A percentile compares a stretch with the other conserved stretches of the same genome.
phyloP scores from a whole-genome alignment of 2,329 filamentous ascomycete species.

The Tolypocladium tropicale region DNA sequence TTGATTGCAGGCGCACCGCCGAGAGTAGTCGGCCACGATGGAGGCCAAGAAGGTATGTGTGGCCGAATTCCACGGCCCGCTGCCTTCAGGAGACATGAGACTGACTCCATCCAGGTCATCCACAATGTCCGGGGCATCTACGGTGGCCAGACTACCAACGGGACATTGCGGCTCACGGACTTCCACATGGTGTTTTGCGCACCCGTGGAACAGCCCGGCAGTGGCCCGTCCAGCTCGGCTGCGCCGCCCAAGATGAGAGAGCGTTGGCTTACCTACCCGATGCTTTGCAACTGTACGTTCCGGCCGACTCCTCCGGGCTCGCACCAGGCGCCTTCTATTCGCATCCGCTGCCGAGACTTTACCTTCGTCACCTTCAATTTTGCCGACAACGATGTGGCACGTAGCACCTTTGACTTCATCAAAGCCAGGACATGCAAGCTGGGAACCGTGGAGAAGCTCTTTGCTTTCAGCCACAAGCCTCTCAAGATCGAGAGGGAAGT shows the following conservation, averaged over 20 bases:
- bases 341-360: slow-evolving; percentile 86
- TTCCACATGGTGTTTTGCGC: slow-evolving; percentile 49
- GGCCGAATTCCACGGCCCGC: not conserved
- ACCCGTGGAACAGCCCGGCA: slow-evolving; percentile 22
- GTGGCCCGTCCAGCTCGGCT: slow-evolving; percentile 9
- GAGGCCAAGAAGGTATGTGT: slow-evolving; percentile 30
- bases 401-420: slow-evolving; percentile 82
- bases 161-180: slow-evolving; percentile 50
- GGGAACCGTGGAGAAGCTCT: slow-evolving; percentile 75
- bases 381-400: slow-evolving; percentile 58
- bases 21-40: slow-evolving; percentile 15
- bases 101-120: slow-evolving; percentile 25
- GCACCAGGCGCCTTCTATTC: slow-evolving; percentile 68
- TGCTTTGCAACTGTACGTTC: slow-evolving; percentile 73
- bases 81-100: not conserved
- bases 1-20: not conserved
- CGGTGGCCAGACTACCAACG: slow-evolving; percentile 44
- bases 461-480: slow-evolving; percentile 80
- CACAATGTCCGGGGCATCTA: slow-evolving; percentile 53
- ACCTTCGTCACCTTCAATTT: slow-evolving; percentile 91
- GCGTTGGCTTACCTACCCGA: slow-evolving; percentile 90
- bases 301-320: slow-evolving; percentile 62
- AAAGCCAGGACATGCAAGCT: slow-evolving; percentile 71
- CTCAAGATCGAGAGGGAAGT: slow-evolving; percentile 62
- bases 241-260: slow-evolving; percentile 40